Base-by-base conservation (phyloP, 2,329 filamentous ascomycete species). In the Plectosphaerella plurivora region DNA sequence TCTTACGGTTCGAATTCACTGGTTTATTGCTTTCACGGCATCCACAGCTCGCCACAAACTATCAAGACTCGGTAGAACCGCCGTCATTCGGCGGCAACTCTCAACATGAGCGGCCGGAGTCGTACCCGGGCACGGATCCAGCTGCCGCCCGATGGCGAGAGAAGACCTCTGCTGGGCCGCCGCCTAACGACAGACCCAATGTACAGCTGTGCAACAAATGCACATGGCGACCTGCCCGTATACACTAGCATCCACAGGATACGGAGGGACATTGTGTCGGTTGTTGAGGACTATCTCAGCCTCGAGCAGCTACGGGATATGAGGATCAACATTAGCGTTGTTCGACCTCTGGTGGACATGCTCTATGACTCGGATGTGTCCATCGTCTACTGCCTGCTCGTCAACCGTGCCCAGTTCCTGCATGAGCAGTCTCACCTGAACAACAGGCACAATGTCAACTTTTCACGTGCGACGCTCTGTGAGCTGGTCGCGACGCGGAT, bases 301-400 rank as follows among this genome's bases (percentile, higher is more conserved):
- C 73, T 88, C 52, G 87, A 91, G 60, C 89, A 94, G 73, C 74
- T 95, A 57, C 82, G 86, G 62, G 88, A 91, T 65, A 86, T 91
- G 51, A 82, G 89, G 53, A 91, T 94, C 76, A 94, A 94, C 65
- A 81, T 89, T 49, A 79, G 87, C 1, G 86, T 94, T 45, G 85
- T 94, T 18, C 82, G 90, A 53, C 90, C 90, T 1, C 72, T 94
- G 24, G 88, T 94, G n/a, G 88, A 94, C 65, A 87, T 89, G 65
- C 79, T 93, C 9, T 94, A 91, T 65, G 84, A 89, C 61, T 80
- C 89, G 54, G 90, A 94, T 71, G 85, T 92, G 39, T 93, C 89
- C 1, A 84, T 92, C 51, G 88, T 94, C 11, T 94, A 93, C 67
- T 93, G 89, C 65, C 73, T 95, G 55, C 78, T 95, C 20, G 89